Evolutionary conservation across 2,329 filamentous ascomycete species (phyloP), one percentile per base, ranked within the genome.

Genomic region (Triangularia verruculosa): DNA sequence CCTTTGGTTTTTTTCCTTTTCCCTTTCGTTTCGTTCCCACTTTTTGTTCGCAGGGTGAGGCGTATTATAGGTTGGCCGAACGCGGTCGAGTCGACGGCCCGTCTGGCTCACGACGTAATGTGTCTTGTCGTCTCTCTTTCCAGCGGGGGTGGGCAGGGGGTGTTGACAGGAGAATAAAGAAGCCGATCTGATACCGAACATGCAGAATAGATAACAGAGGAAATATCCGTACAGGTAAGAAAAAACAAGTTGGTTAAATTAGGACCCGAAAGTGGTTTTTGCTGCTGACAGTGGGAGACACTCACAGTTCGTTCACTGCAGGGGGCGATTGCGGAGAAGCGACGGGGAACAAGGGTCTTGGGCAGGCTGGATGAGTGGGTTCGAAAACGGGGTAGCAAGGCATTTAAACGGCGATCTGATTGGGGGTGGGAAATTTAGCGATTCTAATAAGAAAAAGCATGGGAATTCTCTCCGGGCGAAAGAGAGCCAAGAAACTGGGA

Each of bases 101-200:
- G 61, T 47, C 39, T 47, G 11, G 51, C 54, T 61, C 64, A 62
- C 67, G 63, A 67, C 63, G 67, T 65, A 64, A 66, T 66, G 64
- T 59, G 43, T 43, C 12, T 20, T 30, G 51, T 22, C 57, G 32
- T 9, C 32, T 39, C n/a, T n/a, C 27, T 47, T n/a, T 47, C 39
- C 39, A 47, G 15, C 15, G 4, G 13, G 34, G 34, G 15, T 5
- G 34, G 7, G 11, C 15, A 13, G 34, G 34, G 13, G 15, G 34
- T 43, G 15, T 43, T 1, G 11, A 20, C 5, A 20, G 7, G 20
- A 20, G 20, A 20, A 47, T 5, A 47, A 47, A 47, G n/a, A 47
- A 17, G n/a, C 27, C 27, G 13, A 39, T 39, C 34, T 34, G 32
- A 28, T 28, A 28, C 27, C 32, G n/a, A n/a, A n/a, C n/a, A n/a